Conservation (phyloP, 1,284 basidiomycete genomes). For the Neonothopanus nambi region DNA sequence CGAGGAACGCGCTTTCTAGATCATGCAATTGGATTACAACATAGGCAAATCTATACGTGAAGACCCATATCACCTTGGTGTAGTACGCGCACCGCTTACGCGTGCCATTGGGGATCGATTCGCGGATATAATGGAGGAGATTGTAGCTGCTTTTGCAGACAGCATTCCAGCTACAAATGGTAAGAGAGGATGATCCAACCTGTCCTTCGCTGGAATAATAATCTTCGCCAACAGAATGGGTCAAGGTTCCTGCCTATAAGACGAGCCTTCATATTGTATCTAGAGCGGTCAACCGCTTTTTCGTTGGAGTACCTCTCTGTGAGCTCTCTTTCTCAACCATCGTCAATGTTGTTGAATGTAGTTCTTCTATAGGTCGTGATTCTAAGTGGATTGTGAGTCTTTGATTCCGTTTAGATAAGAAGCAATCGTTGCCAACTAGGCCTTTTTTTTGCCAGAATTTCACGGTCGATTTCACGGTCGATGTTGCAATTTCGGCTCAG, state of each 20-base stretch:
- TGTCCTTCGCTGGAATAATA: not conserved
- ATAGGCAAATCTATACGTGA: not conserved
- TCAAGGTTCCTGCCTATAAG: slow-evolving; percentile 25
- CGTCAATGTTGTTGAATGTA: not conserved
- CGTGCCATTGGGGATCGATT: slow-evolving; percentile 24
- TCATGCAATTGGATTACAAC: slow-evolving; percentile 10
- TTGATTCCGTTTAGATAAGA: not conserved
- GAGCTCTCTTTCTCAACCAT: slow-evolving; percentile 3
- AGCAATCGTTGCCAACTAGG: not conserved
- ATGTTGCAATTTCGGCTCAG: slow-evolving; percentile 2
- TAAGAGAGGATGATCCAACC: not conserved
- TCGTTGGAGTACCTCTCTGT: slow-evolving; percentile 18
- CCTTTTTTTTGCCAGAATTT: too few species aligned
- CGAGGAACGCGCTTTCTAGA: too few species aligned
- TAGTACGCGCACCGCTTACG: slow-evolving; percentile 25
- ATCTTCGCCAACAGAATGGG: slow-evolving; percentile 35
- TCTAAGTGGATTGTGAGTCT: too few species aligned
- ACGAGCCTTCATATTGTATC: slow-evolving; percentile 10
- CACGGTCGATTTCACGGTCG: slow-evolving; percentile 12
- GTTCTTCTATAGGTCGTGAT: too few species aligned
- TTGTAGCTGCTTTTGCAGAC: slow-evolving; percentile 19
- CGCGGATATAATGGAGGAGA: slow-evolving; percentile 27
- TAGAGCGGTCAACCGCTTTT: slow-evolving; percentile 15
- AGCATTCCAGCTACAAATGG: slow-evolving; percentile 13
- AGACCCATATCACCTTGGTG: slow-evolving; percentile 10